Conservation (phyloP, 2,329 filamentous ascomycete genomes). For the Cordyceps fumosorosea region DNA sequence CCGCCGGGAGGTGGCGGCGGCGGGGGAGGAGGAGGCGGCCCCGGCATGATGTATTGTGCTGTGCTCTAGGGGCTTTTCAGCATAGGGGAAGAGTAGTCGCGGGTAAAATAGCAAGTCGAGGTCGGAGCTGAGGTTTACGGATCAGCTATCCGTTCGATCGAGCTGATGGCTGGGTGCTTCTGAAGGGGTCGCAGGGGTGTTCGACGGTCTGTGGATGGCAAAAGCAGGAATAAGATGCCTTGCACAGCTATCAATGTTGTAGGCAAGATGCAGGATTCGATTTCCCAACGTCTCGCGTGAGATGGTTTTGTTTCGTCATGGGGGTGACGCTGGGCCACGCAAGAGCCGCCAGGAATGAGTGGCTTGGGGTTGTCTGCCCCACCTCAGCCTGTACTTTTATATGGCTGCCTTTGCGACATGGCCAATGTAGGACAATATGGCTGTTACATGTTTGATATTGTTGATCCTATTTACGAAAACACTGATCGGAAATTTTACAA, state of each 20-base stretch:
- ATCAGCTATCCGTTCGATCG: neutral
- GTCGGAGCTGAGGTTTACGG: neutral
- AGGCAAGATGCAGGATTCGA: neutral
- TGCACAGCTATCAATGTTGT: neutral
- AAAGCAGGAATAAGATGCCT: neutral
- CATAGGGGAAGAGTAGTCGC: constrained; percentile 5
- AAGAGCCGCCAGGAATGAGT: constrained; percentile 9
- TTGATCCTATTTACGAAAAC: no score
- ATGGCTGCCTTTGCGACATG: neutral
- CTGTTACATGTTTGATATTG: neutral
- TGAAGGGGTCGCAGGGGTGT: neutral
- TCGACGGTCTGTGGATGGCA: neutral
- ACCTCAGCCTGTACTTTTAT: neutral
- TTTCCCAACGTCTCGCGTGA: constrained; percentile 1
- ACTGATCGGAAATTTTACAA: no score
- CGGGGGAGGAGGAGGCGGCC: constrained; percentile 59
- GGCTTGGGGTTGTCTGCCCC: constrained; percentile 9
- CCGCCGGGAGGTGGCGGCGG: constrained; percentile 62
- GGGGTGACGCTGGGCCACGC: constrained; percentile 9
- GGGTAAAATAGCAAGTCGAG: neutral
- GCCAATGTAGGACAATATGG: neutral
- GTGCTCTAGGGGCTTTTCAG: neutral
- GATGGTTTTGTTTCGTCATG: constrained; percentile 15
- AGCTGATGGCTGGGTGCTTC: neutral
- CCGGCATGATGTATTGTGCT: constrained; percentile 25